Base-by-base conservation (phyloP, 352 stramenopile genomes). In the Pythium biforme region DNA sequence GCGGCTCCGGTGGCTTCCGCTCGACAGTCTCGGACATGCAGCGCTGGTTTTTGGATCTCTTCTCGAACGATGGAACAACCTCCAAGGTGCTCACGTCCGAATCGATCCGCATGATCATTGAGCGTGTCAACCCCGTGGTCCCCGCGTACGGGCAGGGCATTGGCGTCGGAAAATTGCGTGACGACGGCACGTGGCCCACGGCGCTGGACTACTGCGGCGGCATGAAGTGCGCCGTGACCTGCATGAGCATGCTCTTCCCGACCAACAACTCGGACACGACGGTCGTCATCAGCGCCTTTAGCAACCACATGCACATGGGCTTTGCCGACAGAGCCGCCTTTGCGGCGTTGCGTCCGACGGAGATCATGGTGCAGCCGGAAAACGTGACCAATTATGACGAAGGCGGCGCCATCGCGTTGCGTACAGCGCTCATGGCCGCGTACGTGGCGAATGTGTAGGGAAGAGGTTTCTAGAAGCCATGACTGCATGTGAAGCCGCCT, bases 1-100 rank as follows among this genome's bases (percentile, higher is more conserved):
- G 61, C 48, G 74, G 69, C 2, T 52, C 76, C 0, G 62, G 77
- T 11, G 80, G 80, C 0, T 41, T 89, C 3, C 66, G 76, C 27
- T 85, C 76, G 19, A 86, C 76, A 1, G 60, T 62, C 10, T 76
- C 82, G 17, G 80, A 88, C 47, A 88, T 88, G 76, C 76, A 87
- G 51, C 72, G 69, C 37, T 68, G 83, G 50, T 89, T 85, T 60
- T 66, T 71, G n/a, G 80, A 89, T 46, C 66, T 89, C 4, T 87
- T 89, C 25, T 64, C 79, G 29, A 57, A 69, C 8, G 70, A 62
- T 17, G 80, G 77, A 0, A 48, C 37, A 11, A 33, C 72, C 1
- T 89, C 77, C 2, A 84, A 78, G 37, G 62, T 89, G 11, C 67
- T 89, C 15, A 69, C 60, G 10, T 40, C 51, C 3, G 62, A 46